phyloP scores from a whole-genome alignment of 2,329 filamentous ascomycete species.

The Colletotrichum phormii region DNA sequence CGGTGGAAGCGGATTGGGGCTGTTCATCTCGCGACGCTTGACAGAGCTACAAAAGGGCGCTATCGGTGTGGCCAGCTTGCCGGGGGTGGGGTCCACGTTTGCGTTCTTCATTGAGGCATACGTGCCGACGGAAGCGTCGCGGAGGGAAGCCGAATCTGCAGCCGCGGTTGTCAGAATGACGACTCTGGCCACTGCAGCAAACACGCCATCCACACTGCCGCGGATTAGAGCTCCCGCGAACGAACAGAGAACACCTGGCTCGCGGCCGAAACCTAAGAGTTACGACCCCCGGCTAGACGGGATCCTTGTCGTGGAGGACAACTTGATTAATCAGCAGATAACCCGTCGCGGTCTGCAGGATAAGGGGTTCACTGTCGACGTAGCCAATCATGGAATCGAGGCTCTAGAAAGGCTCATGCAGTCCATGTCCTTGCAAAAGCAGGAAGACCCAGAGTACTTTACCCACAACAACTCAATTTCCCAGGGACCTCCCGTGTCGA shows the following conservation, averaged over 20 bases:
- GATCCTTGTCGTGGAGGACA: constrained; percentile 70
- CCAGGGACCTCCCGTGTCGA: constrained; percentile 44
- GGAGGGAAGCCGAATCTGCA: constrained; percentile 53
- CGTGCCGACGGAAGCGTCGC: constrained; percentile 52
- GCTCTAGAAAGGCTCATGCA: constrained; percentile 61
- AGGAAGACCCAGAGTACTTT: constrained; percentile 26
- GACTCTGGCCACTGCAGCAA: background rate
- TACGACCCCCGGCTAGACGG: constrained; percentile 48
- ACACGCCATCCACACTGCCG: constrained; percentile 14
- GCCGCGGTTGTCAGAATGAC: constrained; percentile 43
- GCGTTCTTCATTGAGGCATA: constrained; percentile 78
- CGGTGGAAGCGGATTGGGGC: constrained; percentile 80
- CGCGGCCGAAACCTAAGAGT: constrained; percentile 12
- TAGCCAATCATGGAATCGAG: constrained; percentile 68
- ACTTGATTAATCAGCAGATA: constrained; percentile 70
- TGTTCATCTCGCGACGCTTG: constrained; percentile 84
- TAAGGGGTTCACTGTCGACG: constrained; percentile 61
- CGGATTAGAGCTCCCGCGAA: constrained; percentile 12
- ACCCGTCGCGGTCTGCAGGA: constrained; percentile 62
- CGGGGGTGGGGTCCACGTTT: constrained; percentile 79
- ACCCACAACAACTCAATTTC: background rate
- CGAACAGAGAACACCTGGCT: constrained; percentile 25
- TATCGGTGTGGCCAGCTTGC: constrained; percentile 78
- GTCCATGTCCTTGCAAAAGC: constrained; percentile 40
- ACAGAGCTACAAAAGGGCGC: constrained; percentile 84